Evolutionary conservation across 2,329 filamentous ascomycete species (phyloP).

Genomic region (Nakataea oryzae): DNA sequence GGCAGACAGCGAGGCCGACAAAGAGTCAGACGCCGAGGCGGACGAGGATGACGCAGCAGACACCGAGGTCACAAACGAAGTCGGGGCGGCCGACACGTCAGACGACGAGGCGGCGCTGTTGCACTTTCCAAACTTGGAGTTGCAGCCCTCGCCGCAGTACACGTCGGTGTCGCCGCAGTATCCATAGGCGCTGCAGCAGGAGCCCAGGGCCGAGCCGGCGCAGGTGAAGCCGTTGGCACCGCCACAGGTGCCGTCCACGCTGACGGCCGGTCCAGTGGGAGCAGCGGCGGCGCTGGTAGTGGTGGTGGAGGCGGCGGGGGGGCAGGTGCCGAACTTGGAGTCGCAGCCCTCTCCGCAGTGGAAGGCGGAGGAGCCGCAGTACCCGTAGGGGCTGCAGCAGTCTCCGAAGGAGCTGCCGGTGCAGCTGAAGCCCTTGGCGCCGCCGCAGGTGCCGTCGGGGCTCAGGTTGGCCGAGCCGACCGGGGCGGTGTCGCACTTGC

Average conservation of each 20-base stretch:
- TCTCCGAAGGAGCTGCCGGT: slow-evolving; percentile 6
- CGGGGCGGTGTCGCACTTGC: background rate
- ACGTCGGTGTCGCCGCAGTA: slow-evolving; percentile 5
- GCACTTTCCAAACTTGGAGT: slow-evolving; percentile 4
- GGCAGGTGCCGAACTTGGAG: slow-evolving; percentile 6
- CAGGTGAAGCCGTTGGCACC: slow-evolving; percentile 2
- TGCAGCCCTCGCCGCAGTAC: slow-evolving; percentile 7
- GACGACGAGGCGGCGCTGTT: background rate
- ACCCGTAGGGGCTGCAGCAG: slow-evolving; percentile 8
- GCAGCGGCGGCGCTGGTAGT: background rate
- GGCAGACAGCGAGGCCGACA: background rate
- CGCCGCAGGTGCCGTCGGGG: slow-evolving; percentile 9
- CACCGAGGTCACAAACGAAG: background rate
- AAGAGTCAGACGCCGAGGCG: no score
- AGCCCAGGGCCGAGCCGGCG: background rate
- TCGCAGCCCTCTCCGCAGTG: slow-evolving; percentile 8
- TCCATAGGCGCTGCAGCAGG: background rate
- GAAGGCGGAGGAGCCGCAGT: slow-evolving; percentile 5
- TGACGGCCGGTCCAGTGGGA: background rate
- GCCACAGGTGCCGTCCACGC: slow-evolving; percentile 6
- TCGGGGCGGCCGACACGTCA: background rate
- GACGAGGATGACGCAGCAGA: background rate
- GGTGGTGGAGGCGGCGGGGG: background rate
- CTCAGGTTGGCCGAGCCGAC: background rate
- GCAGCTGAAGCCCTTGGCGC: slow-evolving; percentile 6